Conservation (phyloP, 345 rosid species). For the Eucalyptus sideroxylon region DNA sequence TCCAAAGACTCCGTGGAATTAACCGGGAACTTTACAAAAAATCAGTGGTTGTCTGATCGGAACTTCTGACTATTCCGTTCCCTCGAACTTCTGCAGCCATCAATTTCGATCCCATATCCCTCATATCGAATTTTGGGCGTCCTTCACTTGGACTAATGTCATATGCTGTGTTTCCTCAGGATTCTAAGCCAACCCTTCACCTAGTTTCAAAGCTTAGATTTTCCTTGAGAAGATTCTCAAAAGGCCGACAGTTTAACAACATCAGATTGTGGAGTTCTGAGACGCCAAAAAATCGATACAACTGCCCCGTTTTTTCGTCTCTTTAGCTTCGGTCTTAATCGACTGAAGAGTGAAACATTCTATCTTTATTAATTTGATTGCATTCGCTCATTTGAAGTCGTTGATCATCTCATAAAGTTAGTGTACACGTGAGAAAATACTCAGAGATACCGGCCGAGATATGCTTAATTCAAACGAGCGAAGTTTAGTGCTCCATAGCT, state of each 20-base stretch:
- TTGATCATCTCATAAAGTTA: not conserved
- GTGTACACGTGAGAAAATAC: not conserved
- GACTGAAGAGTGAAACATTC: not conserved
- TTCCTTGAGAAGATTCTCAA: not conserved
- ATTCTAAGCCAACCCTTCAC: not conserved
- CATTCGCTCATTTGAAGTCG: not conserved
- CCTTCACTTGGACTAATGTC: not conserved
- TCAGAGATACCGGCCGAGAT: not conserved
- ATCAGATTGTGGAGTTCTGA: not conserved
- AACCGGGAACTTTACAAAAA: not conserved
- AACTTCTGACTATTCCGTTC: not conserved
- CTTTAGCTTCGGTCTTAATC: not conserved
- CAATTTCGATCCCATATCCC: not conserved
- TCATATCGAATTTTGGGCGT: not conserved
- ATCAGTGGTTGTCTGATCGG: not conserved
- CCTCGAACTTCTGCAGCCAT: not conserved
- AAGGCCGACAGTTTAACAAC: not conserved
- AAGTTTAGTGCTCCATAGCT: not conserved
- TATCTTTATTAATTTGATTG: not conserved
- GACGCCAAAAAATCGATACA: not conserved
- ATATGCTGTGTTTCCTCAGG: not conserved
- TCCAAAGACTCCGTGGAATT: not conserved
- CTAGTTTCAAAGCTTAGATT: not conserved
- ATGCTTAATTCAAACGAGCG: not conserved
- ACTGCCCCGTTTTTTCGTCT: not conserved